These are phyloP conservation scores for Suillus occidentalis DNA, from an alignment of 768 basidiomycete species.

Conservation along the genomic window DNA sequence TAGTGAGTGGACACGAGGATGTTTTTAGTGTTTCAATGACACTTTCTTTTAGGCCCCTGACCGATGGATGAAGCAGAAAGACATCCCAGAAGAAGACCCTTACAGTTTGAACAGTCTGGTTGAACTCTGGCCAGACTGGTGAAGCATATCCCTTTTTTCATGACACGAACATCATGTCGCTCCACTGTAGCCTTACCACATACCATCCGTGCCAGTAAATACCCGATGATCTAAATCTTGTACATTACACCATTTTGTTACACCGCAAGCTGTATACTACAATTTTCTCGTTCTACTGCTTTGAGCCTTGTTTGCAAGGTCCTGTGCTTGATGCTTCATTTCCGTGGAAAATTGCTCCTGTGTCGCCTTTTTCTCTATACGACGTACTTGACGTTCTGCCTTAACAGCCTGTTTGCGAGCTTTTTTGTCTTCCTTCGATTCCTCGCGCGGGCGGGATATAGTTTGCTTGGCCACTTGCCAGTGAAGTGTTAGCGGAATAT, in stretches of 20 bases:
- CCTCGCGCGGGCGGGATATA: slow-evolving; percentile 68
- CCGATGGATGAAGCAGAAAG: slow-evolving; percentile 87
- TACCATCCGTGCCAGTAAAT: slow-evolving; percentile 3
- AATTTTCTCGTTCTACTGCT: slow-evolving; percentile 22
- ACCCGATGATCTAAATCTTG: slow-evolving; percentile 4
- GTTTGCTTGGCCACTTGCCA: slow-evolving; percentile 40
- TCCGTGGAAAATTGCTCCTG: slow-evolving; percentile 66
- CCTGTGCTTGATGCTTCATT: slow-evolving; percentile 56
- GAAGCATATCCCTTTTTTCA: slow-evolving; percentile 1
- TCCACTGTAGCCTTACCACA: slow-evolving; percentile 5
- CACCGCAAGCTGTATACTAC: slow-evolving; percentile 10
- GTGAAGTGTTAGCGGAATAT: slow-evolving; percentile 6
- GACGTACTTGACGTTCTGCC: slow-evolving; percentile 59
- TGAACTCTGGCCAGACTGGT: slow-evolving; percentile 71
- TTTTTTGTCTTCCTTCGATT: slow-evolving; percentile 74
- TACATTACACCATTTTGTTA: slow-evolving; percentile 4
- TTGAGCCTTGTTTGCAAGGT: slow-evolving; percentile 44
- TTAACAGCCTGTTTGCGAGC: slow-evolving; percentile 71
- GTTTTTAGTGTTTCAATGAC: slow-evolving; percentile 1
- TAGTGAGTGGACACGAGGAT: slow-evolving; percentile 48
- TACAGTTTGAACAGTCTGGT: slow-evolving; percentile 47
- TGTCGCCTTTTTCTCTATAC: slow-evolving; percentile 64
- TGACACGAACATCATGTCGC: not conserved
- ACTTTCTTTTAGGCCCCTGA: slow-evolving; percentile 66
- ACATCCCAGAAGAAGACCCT: slow-evolving; percentile 74